phyloP scores from a whole-genome alignment of 768 basidiomycete genomes.

The Gymnopilus dilepis region DNA sequence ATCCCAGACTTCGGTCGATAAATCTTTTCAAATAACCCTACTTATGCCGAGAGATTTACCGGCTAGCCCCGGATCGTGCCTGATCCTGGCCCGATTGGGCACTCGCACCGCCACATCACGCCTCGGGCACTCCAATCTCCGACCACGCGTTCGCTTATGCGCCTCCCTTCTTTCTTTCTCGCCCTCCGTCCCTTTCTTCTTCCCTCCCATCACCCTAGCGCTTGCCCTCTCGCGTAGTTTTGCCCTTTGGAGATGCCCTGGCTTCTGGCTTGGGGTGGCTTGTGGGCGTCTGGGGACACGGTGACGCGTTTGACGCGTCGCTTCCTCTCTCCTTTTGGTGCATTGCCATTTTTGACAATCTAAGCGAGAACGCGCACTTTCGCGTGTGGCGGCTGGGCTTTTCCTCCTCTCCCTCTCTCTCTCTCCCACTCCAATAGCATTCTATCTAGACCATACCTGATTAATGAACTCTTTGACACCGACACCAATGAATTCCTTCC shows the following conservation, averaged over 20 bases:
- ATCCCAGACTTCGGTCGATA: background rate
- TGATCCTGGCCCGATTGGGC: background rate
- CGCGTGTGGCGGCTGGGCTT: too few species aligned
- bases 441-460: too few species aligned
- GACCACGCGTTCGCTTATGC: background rate
- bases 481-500: too few species aligned
- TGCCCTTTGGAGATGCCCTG: background rate
- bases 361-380: too few species aligned
- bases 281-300: too few species aligned
- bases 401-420: too few species aligned
- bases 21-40: background rate
- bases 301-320: background rate
- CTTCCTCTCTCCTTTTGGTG: background rate
- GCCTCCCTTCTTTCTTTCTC: background rate
- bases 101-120: slow-evolving; percentile 2
- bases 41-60: slow-evolving; percentile 3
- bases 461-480: too few species aligned
- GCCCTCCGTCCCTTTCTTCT: background rate
- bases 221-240: background rate
- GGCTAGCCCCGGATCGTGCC: background rate
- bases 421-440: too few species aligned
- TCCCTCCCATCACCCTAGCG: too few species aligned
- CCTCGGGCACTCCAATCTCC: background rate
- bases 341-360: too few species aligned
- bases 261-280: background rate